These are phyloP conservation scores for Eutrema heterophyllum DNA, from an alignment of 345 rosid species.

Conservation along the genomic window DNA sequence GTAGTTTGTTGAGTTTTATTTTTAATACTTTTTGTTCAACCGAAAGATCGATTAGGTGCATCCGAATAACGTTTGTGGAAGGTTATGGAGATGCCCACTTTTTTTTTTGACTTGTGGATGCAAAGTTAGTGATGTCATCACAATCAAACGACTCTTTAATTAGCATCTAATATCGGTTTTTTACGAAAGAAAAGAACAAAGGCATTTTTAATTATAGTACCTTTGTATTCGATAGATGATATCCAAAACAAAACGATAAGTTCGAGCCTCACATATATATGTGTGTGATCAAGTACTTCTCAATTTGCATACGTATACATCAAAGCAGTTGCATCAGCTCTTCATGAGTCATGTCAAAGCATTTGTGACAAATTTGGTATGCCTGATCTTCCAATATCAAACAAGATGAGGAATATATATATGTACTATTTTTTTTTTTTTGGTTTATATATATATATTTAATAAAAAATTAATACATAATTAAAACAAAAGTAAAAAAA, in stretches of 20 bases:
- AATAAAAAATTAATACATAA: too few relatives aligned
- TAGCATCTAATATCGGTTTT: not conserved
- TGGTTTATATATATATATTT: too few relatives aligned
- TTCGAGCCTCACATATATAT: slow-evolving; percentile 3
- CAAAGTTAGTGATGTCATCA: slow-evolving; percentile 17
- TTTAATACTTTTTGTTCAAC: not conserved
- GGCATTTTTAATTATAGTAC: not conserved
- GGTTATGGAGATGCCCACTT: not conserved
- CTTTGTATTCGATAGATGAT: slow-evolving; percentile 15
- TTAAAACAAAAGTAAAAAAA: not conserved
- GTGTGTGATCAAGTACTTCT: slow-evolving; percentile 15
- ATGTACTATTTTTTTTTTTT: not conserved
- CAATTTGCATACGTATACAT: slow-evolving; percentile 21
- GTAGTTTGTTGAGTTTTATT: not conserved
- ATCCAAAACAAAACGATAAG: slow-evolving; percentile 17
- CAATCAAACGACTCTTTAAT: not conserved
- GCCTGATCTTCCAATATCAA: not conserved
- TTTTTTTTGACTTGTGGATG: slow-evolving; percentile 3
- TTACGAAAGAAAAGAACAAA: not conserved
- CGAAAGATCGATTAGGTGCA: not conserved
- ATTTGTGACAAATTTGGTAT: slow-evolving; percentile 11
- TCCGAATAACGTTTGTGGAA: not conserved
- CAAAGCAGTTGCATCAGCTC: slow-evolving; percentile 17
- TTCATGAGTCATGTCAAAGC: slow-evolving; percentile 4
- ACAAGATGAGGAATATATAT: not conserved